phyloP scores from a whole-genome alignment of 192 early-diverging fungal genomes.

The Podila clonocystis region DNA sequence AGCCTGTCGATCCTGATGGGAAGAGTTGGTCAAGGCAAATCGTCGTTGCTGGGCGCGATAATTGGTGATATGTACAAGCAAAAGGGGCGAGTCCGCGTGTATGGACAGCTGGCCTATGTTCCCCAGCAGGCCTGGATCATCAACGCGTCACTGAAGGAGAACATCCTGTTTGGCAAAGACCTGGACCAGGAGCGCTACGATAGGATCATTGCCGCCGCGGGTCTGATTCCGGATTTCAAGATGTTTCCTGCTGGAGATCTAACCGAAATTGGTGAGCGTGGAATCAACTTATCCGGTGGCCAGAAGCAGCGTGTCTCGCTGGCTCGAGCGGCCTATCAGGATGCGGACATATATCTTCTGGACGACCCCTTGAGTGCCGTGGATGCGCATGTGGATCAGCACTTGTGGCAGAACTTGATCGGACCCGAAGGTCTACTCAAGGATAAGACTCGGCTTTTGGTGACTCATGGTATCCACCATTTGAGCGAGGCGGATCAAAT shows the following conservation, averaged over 20 bases:
- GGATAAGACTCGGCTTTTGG: conserved; percentile 82
- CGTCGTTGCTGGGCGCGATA: conserved; percentile 72
- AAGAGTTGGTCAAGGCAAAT: conserved; percentile 71
- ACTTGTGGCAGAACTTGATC: conserved; percentile 52
- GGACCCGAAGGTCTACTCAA: conserved; percentile 82
- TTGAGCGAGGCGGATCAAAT: conserved; percentile 71
- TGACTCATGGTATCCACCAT: conserved; percentile 81
- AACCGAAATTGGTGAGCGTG: conserved; percentile 56
- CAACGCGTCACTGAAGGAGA: conserved; percentile 62
- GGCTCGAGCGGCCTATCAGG: conserved; percentile 82
- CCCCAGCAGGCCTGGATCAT: conserved; percentile 23
- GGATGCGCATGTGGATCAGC: conserved; percentile 30
- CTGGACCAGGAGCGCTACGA: conserved; percentile 70
- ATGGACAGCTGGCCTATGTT: conserved; percentile 63
- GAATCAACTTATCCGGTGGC: conserved; percentile 71
- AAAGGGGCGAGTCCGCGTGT: conserved; percentile 59
- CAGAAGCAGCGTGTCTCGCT: conserved; percentile 89
- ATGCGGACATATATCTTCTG: conserved; percentile 80
- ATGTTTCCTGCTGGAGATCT: conserved; percentile 33
- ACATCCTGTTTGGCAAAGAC: conserved; percentile 80
- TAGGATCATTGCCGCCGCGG: conserved; percentile 1
- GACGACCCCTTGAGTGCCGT: conserved; percentile 92
- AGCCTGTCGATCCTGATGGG: conserved; percentile 20
- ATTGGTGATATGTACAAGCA: conserved; percentile 81
- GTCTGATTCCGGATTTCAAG: conserved; percentile 11